Percentiles rank a stretch among this genome's conserved stretches.
Conservation (phyloP, 225 moss, liverwort and hornwort species). For the Antitrichia curtipendula region DNA sequence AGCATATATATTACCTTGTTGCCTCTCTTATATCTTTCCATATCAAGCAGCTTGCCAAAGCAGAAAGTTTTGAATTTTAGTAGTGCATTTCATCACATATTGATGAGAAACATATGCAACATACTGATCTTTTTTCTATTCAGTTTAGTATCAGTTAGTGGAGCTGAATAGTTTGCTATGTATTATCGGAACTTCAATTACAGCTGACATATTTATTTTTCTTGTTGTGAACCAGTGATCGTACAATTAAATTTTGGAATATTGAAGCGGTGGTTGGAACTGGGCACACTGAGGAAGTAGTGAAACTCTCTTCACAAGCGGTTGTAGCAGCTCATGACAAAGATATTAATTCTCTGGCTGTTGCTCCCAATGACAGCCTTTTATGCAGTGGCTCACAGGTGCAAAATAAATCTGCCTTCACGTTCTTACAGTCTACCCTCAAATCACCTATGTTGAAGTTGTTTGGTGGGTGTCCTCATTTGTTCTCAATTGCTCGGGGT, state of each 20-base stretch:
- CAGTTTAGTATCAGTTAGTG: neutral
- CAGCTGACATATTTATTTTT: neutral
- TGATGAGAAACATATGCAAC: neutral
- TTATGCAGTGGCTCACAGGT: slow-evolving; percentile 99
- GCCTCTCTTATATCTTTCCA: neutral
- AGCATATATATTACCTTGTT: neutral
- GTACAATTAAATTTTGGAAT: slow-evolving; percentile 77
- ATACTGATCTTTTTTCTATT: neutral
- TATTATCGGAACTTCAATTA: neutral
- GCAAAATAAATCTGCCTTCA: neutral
- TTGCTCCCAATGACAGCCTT: slow-evolving; percentile 93
- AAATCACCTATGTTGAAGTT: neutral
- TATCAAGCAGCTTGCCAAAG: neutral
- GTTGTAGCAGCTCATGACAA: slow-evolving; percentile 90
- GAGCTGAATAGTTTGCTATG: neutral
- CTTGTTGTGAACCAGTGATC: slow-evolving; percentile 42
- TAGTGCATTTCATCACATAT: neutral
- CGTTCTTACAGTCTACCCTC: neutral
- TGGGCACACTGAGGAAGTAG: slow-evolving; percentile 10
- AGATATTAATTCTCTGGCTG: slow-evolving; percentile 86
- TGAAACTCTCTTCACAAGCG: slow-evolving; percentile 65
- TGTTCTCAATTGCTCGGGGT: neutral
- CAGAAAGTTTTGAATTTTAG: neutral
- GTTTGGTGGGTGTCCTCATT: neutral
- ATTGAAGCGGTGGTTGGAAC: slow-evolving; percentile 36